phyloP scores from a whole-genome alignment of 2,329 filamentous ascomycete genomes.

The Zarea fungicola region DNA sequence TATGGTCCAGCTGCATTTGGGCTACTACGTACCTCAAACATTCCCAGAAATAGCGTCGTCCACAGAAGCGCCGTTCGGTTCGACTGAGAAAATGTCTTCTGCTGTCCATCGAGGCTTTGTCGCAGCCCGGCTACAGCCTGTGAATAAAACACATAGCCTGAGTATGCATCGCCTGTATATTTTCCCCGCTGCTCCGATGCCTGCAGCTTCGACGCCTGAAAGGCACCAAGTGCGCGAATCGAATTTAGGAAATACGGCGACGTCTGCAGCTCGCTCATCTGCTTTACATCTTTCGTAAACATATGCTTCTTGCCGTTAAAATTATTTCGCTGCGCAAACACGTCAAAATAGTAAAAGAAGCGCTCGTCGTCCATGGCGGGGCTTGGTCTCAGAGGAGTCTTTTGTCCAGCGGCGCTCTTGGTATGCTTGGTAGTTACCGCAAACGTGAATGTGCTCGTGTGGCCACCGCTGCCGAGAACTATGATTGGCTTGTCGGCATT shows the following conservation, averaged over 20 bases:
- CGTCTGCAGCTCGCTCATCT: conserved; percentile 16
- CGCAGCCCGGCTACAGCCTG: conserved; percentile 21
- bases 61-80: conserved; percentile 19
- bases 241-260: conserved; percentile 22
- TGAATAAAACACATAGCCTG: conserved; percentile 23
- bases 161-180: not conserved
- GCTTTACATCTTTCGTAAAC: conserved; percentile 19
- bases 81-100: conserved; percentile 14
- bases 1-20: fast-evolving
- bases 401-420: no score
- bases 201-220: conserved; percentile 23
- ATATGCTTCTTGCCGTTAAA: conserved; percentile 18
- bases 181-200: conserved; percentile 7
- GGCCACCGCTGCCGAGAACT: conserved; percentile 18
- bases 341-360: conserved; percentile 26
- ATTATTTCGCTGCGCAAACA: conserved; percentile 24
- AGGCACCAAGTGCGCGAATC: conserved; percentile 26
- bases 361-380: conserved; percentile 14
- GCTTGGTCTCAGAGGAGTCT: not conserved
- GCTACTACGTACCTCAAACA: conserved; percentile 27
- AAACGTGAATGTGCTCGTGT: no score
- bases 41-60: conserved; percentile 28
- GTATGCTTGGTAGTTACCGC: no score
- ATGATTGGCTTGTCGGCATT: conserved; percentile 14
- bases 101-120: conserved; percentile 16